Base-by-base conservation (phyloP, 2,329 filamentous ascomycete species). In the Malbranchea zuffiana region DNA sequence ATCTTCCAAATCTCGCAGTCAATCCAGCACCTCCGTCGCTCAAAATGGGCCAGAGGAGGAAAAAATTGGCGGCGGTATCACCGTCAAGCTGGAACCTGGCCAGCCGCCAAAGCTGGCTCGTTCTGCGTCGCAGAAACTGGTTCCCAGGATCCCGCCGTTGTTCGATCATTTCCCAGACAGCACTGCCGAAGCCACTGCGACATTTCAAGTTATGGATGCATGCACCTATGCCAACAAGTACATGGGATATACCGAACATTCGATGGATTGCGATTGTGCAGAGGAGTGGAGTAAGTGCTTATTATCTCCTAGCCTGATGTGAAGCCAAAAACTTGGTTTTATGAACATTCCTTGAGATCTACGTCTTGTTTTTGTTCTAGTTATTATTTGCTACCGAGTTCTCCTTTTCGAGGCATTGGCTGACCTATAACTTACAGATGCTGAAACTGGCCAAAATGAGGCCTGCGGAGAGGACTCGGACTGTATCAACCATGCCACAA, bases 401-500 rank as follows among this genome's bases (percentile, higher is more conserved):
- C 23, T 32, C 13, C 12, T 6, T n/a, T 17, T 18, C n/a, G n/a
- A n/a, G n/a, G n/a, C n/a, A n/a, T n/a, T n/a, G n/a, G n/a, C n/a
- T n/a, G n/a, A n/a, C n/a, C n/a, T n/a, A 31, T 66, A 48, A 66
- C 53, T 36, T 36, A 28, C 50, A 75, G 72, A 76, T 54, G 29
- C 65, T 35, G 52, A 62, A 12, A 61, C 62, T 16, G 62, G 63
- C 43, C 60, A 54, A 40, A 98, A 98, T 59, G 63, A 80, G 62
- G 87, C 90, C 33, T 98, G 90, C 59, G 88, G 84, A 47, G 87
- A 95, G 52, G 85, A 95, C 60, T 93, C 87, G 11, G 88, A 96
- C 60, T 98, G 90, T 63, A 98, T 98, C 69, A 98, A 98, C 61
- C 82, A 90, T 52, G 83, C 85, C 40, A 96, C 88, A 41, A 96